Percentiles rank a stretch among this genome's conserved stretches.
Conservation (phyloP, 352 stramenopile genomes). For the Phytophthora lateralis region DNA sequence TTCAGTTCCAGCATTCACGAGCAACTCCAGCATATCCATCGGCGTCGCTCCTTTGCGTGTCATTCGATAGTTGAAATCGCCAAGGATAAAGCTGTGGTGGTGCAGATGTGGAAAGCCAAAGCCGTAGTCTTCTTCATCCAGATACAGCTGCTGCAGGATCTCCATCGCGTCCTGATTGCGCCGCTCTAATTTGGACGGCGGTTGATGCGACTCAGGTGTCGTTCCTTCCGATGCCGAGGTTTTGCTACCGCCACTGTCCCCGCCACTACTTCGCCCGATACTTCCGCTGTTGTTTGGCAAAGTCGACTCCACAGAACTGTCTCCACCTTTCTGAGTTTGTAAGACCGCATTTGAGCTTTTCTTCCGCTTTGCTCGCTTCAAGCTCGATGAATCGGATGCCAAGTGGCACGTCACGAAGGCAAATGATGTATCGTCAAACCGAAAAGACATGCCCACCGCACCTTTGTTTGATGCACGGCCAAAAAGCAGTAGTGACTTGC, state of each 20-base stretch:
- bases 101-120: constrained; percentile 84
- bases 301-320: constrained; percentile 11
- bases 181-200: constrained; percentile 73
- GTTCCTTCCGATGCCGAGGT: constrained; percentile 11
- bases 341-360: constrained; percentile 27
- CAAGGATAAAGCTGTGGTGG: constrained; percentile 90
- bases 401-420: constrained; percentile 90
- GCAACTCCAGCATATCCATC: constrained; percentile 60
- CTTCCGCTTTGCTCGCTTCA: constrained; percentile 44
- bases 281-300: constrained; percentile 17
- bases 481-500: constrained; percentile 81
- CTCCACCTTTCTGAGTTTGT: constrained; percentile 24
- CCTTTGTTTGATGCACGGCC: constrained; percentile 90
- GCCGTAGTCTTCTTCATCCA: constrained; percentile 85
- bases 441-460: constrained; percentile 87
- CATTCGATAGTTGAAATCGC: constrained; percentile 92
- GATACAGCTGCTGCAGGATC: constrained; percentile 81
- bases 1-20: constrained; percentile 33
- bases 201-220: constrained; percentile 24
- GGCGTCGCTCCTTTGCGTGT: constrained; percentile 52
- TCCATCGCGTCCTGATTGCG: constrained; percentile 85
- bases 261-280: constrained; percentile 24
- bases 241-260: constrained; percentile 28
- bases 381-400: constrained; percentile 76
- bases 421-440: constrained; percentile 88